These are phyloP conservation scores for Cryptomeria japonica DNA, from an alignment of 75 land plant species.

Conservation along the genomic window DNA sequence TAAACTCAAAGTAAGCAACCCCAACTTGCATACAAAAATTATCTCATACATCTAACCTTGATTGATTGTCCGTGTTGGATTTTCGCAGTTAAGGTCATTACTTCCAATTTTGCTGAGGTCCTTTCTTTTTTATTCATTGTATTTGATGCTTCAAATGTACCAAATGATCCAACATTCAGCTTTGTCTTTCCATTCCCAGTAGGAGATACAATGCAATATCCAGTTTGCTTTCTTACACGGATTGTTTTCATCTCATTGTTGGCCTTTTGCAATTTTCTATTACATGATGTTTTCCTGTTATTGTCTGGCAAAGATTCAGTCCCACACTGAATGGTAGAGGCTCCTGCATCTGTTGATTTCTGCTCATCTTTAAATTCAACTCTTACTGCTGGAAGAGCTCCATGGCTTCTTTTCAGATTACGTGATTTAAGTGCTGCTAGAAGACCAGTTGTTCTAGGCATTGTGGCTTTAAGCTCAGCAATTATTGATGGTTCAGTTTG, in stretches of 20 bases:
- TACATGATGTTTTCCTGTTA: not conserved
- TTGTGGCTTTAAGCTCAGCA: not conserved
- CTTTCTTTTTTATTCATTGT: not conserved
- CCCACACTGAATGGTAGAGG: not conserved
- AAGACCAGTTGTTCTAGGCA: not conserved
- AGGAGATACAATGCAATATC: too few species aligned
- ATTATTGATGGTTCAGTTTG: not conserved
- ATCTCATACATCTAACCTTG: not conserved
- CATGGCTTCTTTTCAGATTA: not conserved
- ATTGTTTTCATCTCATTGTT: not conserved
- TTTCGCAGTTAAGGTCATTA: too few species aligned
- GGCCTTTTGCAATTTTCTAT: not conserved
- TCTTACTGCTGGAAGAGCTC: not conserved
- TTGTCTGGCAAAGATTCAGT: too few species aligned
- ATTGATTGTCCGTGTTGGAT: not conserved
- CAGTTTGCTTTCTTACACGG: too few species aligned
- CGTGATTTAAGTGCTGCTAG: not conserved
- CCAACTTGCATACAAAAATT: not conserved
- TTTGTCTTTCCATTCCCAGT: too few species aligned
- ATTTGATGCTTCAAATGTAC: not conserved
- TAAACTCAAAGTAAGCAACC: not conserved
- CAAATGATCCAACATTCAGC: too few species aligned
- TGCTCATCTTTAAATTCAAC: not conserved
- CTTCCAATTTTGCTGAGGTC: not conserved
- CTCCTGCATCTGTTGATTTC: not conserved